Evolutionary conservation across 768 basidiomycete genomes (phyloP).

Genomic region (Lactarius evosmus): DNA sequence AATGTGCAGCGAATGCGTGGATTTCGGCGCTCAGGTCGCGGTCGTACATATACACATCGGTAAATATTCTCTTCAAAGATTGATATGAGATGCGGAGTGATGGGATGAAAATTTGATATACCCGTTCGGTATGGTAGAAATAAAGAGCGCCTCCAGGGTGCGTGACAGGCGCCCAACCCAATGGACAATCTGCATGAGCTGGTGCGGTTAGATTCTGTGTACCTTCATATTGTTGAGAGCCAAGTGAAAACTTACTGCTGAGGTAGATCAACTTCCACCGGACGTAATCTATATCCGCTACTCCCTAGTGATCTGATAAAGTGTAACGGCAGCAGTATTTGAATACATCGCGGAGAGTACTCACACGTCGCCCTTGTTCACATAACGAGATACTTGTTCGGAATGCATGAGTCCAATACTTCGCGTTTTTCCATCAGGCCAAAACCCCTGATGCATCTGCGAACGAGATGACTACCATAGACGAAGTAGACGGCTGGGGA

Average conservation of each 20-base stretch:
- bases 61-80: slow-evolving; percentile 10
- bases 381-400: slow-evolving; percentile 16
- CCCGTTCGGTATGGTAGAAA: slow-evolving; percentile 10
- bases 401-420: slow-evolving; percentile 8
- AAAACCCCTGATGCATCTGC: background rate
- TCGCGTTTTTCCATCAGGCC: too few species aligned
- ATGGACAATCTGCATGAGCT: background rate
- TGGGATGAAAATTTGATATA: background rate
- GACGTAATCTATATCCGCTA: background rate
- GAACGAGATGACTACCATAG: background rate
- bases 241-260: slow-evolving; percentile 1
- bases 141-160: slow-evolving; percentile 19
- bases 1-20: background rate
- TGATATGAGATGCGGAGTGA: background rate
- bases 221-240: background rate
- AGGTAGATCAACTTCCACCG: background rate
- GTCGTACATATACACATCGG: slow-evolving; percentile 24
- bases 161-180: background rate
- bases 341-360: background rate
- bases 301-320: background rate
- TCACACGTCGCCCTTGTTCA: slow-evolving; percentile 15
- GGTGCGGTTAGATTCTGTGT: background rate
- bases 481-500: background rate
- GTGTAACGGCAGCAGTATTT: background rate
- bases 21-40: slow-evolving; percentile 2